Evolutionary conservation across 768 basidiomycete genomes (phyloP), one percentile per base, ranked within the genome.

Genomic region (Mycena galericulata): DNA sequence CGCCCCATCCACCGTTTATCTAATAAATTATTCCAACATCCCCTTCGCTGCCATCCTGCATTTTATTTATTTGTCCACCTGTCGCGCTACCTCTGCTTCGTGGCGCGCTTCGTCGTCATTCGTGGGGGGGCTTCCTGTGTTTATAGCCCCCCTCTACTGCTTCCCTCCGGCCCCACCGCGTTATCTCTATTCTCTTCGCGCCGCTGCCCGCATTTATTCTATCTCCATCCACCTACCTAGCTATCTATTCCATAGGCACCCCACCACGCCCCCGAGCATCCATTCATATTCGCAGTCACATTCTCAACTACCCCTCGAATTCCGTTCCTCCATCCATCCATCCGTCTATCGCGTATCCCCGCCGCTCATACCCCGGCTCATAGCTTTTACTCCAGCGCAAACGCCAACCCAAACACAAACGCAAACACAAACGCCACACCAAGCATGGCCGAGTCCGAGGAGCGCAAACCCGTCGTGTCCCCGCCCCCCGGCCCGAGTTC

Each of bases 381-480:
- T 54, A 49, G 32, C 27, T 49, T 32, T 22, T 65, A 12, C 26
- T 17, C 36, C 41, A 66, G 65, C 32, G 57, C 65, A 8, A 59
- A 11, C 51, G 51, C 57, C 4, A 51, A 41, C 5, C 14, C 41
- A 12, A 41, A 15, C 32, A 40, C 64, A n/a, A n/a, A n/a, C n/a
- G n/a, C n/a, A n/a, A n/a, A n/a, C n/a, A n/a, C n/a, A n/a, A n/a
- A n/a, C n/a, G n/a, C n/a, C n/a, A n/a, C n/a, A n/a, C n/a, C n/a
- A 29, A 46, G 58, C 45, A 60, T 60, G 43, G 45, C 18, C n/a
- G 59, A 55, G n/a, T 46, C 32, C 18, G 67, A 68, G 29, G 67
- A 68, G 26, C 60, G 67, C 54, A 68, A 68, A 55, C 67, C 67
- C 54, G 30, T 58, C 40, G 30, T 68, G 45, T 20, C 57, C 4